Percentiles rank a stretch among this genome's conserved stretches.
Evolutionary conservation across 129 eudicot species (phyloP).

Genomic region (sunflower (Helianthus annuus)): HanXRQr2.0-SUNRISE NC_035445.2:142976601-142977100

Average conservation of each 20-base stretch:
- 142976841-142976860: no score
- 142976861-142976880: no score
- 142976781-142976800: no score
- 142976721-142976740: no score
- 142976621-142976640: no score
- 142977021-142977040: conserved; percentile 32
- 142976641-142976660: no score
- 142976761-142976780: no score
- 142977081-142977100: background rate
- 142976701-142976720: background rate
- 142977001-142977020: conserved; percentile 35
- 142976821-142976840: background rate
- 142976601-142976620: no score
- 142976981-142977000: conserved; percentile 34
- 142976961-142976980: conserved; percentile 28
- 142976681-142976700: no score
- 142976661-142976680: no score
- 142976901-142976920: background rate
- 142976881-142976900: background rate
- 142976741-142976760: no score
- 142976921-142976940: background rate
- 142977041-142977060: conserved; percentile 17
- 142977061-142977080: conserved; percentile 2
- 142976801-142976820: no score
- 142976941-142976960: conserved; percentile 31